Evolutionary conservation across 768 basidiomycete species (phyloP).

Genomic region (Collybia sp.): DNA sequence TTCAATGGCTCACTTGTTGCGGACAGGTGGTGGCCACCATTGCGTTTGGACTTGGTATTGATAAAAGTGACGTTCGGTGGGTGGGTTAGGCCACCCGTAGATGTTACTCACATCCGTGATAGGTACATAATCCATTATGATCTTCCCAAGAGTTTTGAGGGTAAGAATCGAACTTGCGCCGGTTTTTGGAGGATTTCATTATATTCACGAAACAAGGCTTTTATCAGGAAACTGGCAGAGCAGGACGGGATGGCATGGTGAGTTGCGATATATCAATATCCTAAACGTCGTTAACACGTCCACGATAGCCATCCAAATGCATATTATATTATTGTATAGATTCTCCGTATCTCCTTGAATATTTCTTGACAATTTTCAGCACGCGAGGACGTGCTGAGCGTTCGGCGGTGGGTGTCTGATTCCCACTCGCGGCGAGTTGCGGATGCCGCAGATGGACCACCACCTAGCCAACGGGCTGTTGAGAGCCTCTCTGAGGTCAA

Average conservation of each 20-base stretch:
- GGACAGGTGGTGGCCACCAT: slow-evolving; percentile 73
- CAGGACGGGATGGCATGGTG: slow-evolving; percentile 74
- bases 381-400: slow-evolving; percentile 64
- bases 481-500: slow-evolving; percentile 62
- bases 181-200: too few species aligned
- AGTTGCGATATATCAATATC: slow-evolving; percentile 13
- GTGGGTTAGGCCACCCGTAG: slow-evolving; percentile 2
- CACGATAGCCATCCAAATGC: slow-evolving; percentile 67
- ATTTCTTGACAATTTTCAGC: slow-evolving; percentile 32
- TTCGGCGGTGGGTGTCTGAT: slow-evolving; percentile 46
- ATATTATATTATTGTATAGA: slow-evolving; percentile 75
- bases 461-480: slow-evolving; percentile 62
- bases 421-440: slow-evolving; percentile 44
- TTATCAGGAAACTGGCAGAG: slow-evolving; percentile 80
- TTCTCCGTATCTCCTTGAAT: neutral
- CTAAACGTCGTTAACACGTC: neutral
- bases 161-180: slow-evolving; percentile 24
- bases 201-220: slow-evolving; percentile 43
- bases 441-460: slow-evolving; percentile 41
- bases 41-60: slow-evolving; percentile 85
- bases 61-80: slow-evolving; percentile 74
- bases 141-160: slow-evolving; percentile 80
- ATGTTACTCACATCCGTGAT: neutral
- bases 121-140: slow-evolving; percentile 82
- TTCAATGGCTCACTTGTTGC: neutral